These are phyloP conservation scores for Aaosphaeria pasadenensis DNA, from an alignment of 2,329 filamentous ascomycete species.

Conservation along the genomic window DNA sequence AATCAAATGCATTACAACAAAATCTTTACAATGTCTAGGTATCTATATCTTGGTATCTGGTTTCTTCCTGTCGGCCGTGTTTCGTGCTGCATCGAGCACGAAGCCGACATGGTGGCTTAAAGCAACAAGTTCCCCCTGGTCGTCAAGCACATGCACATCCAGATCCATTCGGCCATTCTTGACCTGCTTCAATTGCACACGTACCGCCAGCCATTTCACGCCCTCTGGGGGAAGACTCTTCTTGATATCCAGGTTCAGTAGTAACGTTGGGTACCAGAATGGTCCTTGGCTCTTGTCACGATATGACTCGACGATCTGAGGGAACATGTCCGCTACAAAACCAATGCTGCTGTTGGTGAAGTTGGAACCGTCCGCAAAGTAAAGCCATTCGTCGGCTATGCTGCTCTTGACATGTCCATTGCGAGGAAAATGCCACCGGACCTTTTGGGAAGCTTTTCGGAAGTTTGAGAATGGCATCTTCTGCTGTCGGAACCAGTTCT, in stretches of 20 bases:
- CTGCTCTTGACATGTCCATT: slow-evolving; percentile 39
- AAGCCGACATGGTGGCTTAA: slow-evolving; percentile 67
- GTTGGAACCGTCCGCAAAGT: slow-evolving; percentile 55
- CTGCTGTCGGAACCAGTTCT: slow-evolving; percentile 45
- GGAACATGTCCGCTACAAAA: slow-evolving; percentile 67
- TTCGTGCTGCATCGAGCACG: slow-evolving; percentile 62
- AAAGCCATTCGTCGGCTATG: slow-evolving; percentile 65
- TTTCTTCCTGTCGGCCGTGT: slow-evolving; percentile 52
- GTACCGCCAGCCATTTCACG: slow-evolving; percentile 68
- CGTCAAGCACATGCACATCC: slow-evolving; percentile 67
- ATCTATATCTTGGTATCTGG: slow-evolving; percentile 34
- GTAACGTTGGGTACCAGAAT: slow-evolving; percentile 74
- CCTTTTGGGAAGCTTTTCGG: slow-evolving; percentile 49
- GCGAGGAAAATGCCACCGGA: slow-evolving; percentile 54
- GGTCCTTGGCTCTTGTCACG: slow-evolving; percentile 29
- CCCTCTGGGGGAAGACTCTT: slow-evolving; percentile 65
- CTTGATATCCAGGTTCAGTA: slow-evolving; percentile 75
- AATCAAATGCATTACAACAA: background rate
- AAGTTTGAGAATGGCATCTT: slow-evolving; percentile 46
- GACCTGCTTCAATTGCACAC: slow-evolving; percentile 64
- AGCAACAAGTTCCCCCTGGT: slow-evolving; percentile 62
- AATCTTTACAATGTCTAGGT: background rate
- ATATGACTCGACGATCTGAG: slow-evolving; percentile 59
- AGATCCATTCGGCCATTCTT: slow-evolving; percentile 72
- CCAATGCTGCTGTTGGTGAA: slow-evolving; percentile 65